phyloP scores from a whole-genome alignment of 1,284 basidiomycete species.

The Testicularia cyperi region DNA sequence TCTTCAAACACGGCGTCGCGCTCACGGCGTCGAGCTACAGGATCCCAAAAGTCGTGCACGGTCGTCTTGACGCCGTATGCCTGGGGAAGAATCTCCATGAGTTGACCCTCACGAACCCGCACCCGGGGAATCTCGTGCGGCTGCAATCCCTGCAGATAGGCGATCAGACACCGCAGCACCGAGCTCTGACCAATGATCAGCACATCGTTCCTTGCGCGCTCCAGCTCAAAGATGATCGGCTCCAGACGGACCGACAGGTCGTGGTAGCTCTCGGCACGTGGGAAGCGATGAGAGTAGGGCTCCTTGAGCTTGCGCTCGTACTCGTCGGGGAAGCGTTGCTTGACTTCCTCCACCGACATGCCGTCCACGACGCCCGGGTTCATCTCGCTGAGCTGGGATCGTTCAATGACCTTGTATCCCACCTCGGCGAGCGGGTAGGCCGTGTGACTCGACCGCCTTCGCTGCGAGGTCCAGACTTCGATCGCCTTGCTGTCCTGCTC shows the following conservation, averaged over 20 bases:
- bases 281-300: constrained; percentile 80
- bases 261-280: constrained; percentile 72
- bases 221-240: constrained; percentile 79
- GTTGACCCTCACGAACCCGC: constrained; percentile 67
- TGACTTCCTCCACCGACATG: constrained; percentile 83
- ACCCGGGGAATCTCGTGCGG: constrained; percentile 95
- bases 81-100: constrained; percentile 56
- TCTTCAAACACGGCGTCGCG: constrained; percentile 47
- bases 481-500: constrained; percentile 29
- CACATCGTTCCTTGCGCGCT: constrained; percentile 74
- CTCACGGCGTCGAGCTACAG: constrained; percentile 42
- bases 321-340: constrained; percentile 86
- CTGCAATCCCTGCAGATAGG: constrained; percentile 76
- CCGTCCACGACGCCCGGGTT: constrained; percentile 85
- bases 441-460: constrained; percentile 87
- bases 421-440: constrained; percentile 85
- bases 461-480: constrained; percentile 94
- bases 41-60: constrained; percentile 55
- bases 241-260: constrained; percentile 69
- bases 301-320: constrained; percentile 89
- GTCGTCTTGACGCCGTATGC: constrained; percentile 57
- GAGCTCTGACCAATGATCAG: constrained; percentile 74
- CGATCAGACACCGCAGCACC: constrained; percentile 88
- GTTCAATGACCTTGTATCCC: constrained; percentile 75
- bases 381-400: constrained; percentile 93